phyloP scores from a whole-genome alignment of 306 rosid genomes.

The Cicer arietinum region DNA sequence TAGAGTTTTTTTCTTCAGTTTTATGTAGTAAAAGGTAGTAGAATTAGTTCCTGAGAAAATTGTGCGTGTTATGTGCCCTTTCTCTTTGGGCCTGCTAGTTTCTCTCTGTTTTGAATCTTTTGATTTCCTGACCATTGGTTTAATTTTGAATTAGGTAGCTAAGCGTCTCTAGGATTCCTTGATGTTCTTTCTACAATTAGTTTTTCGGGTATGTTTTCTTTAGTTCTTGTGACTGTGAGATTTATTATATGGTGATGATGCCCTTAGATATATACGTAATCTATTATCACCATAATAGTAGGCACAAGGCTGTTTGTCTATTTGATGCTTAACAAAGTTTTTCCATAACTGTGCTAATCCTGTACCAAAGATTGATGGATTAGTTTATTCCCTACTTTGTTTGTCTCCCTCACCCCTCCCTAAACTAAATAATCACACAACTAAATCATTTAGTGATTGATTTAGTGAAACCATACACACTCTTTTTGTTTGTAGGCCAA shows the following conservation, averaged over 20 bases:
- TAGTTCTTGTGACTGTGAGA: slow-evolving; percentile 33
- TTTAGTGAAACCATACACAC: slow-evolving; percentile 48
- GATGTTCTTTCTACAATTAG: slow-evolving; percentile 51
- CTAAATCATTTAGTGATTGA: slow-evolving; percentile 48
- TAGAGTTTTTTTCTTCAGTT: not conserved
- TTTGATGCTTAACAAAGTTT: slow-evolving; percentile 25
- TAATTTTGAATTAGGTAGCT: slow-evolving; percentile 56
- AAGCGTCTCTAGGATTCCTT: slow-evolving; percentile 48
- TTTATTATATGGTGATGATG: slow-evolving; percentile 12
- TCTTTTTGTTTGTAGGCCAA: slow-evolving; percentile 68
- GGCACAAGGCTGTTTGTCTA: not conserved
- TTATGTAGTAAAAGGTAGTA: not conserved
- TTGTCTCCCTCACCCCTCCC: slow-evolving; percentile 10
- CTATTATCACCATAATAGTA: not conserved
- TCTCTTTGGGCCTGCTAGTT: slow-evolving; percentile 31
- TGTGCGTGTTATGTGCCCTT: not conserved
- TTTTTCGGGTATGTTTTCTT: slow-evolving; percentile 59
- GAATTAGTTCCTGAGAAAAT: not conserved
- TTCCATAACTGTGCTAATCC: slow-evolving; percentile 10
- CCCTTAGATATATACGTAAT: not conserved
- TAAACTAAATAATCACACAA: not conserved
- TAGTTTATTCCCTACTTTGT: slow-evolving; percentile 29
- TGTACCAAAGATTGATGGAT: slow-evolving; percentile 34
- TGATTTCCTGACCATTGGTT: slow-evolving; percentile 51
- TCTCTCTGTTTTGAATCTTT: slow-evolving; percentile 6